Evolutionary conservation across 1,284 basidiomycete species (phyloP).

Genomic region (Rhodotorula mucilaginosa): DNA sequence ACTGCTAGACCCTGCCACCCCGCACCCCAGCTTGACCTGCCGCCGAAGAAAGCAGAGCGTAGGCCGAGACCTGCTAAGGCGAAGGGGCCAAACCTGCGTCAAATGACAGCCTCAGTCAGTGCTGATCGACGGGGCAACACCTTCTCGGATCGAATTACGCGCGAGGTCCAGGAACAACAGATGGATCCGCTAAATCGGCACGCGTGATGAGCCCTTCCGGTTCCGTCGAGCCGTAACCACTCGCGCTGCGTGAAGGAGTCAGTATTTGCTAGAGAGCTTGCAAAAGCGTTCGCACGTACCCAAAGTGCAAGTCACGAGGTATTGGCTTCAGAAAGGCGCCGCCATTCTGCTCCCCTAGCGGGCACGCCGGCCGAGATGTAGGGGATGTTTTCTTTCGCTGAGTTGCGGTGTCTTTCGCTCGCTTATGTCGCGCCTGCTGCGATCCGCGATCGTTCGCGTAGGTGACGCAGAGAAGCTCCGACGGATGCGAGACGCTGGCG

Average conservation of each 20-base stretch:
- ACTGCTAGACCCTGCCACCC: not conserved
- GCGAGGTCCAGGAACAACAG: not conserved
- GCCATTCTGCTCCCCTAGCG: not conserved
- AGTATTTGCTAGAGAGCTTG: not conserved
- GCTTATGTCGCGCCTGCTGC: not conserved
- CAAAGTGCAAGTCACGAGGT: not conserved
- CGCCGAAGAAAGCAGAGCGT: not conserved
- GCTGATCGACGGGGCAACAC: not conserved
- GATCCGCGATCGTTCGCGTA: not conserved
- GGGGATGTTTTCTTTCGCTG: not conserved
- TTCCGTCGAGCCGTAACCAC: not conserved
- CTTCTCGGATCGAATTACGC: not conserved
- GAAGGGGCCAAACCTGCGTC: not conserved
- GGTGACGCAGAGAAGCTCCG: conserved; percentile 2
- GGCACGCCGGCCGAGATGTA: not conserved
- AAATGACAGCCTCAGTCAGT: not conserved
- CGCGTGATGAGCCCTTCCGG: not conserved
- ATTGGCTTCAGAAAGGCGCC: not conserved
- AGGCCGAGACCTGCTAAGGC: not conserved
- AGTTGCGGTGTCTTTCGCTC: not conserved
- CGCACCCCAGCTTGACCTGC: not conserved
- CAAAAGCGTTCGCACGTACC: not conserved
- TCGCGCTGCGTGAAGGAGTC: not conserved
- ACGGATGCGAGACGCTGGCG: not conserved
- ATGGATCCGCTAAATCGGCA: not conserved